Base-by-base conservation (phyloP, 2,329 filamentous ascomycete species). In the Aspergillus tubingensis region DNA sequence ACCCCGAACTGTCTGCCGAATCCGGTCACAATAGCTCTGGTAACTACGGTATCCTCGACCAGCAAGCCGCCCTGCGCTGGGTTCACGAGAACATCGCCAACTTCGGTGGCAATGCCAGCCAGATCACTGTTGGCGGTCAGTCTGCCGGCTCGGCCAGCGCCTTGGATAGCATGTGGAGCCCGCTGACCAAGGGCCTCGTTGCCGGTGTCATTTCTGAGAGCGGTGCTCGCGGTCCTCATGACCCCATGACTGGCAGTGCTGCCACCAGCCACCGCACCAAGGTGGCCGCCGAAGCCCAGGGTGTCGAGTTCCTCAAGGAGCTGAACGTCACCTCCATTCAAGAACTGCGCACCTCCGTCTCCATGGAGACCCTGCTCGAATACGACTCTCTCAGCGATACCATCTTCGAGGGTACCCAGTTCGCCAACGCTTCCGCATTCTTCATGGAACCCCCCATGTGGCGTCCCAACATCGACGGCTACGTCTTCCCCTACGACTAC, bases 251-350 rank as follows among this genome's bases (percentile, higher is more conserved):
- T 1, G 69, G 67, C 32, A 65, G 66, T 52, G 59, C 67, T 0
- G 71, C 71, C 8, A 71, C 71, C 13, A 63, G 61, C 32, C 66
- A 74, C 56, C 68, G 65, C 17, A 65, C 56, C 21, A 70, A 68
- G 52, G 58, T 54, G 13, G 64, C 58, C 11, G 71, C 73, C 8
- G 63, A 66, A 52, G 38, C 57, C 4, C 44, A 61, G 21, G 66
- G 66, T 17, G 63, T 76, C 5, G 61, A 62, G 2, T 82, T 79
- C 65, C 69, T 82, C 5, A 58, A 64, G 3, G 58, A 75, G 1
- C 60, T 77, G 13, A 79, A 79, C 47, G 77, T 79, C 27, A 70
- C 69, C 36, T 76, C 72, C 5, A 67, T 82, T 44, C 72, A 73
- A 19, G 72, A 80, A 65, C 76, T 78, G 8, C 75, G 80, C 5